These are phyloP conservation scores for Colletotrichum eremochloae DNA, from an alignment of 2,329 filamentous ascomycete genomes.

Conservation along the genomic window DNA sequence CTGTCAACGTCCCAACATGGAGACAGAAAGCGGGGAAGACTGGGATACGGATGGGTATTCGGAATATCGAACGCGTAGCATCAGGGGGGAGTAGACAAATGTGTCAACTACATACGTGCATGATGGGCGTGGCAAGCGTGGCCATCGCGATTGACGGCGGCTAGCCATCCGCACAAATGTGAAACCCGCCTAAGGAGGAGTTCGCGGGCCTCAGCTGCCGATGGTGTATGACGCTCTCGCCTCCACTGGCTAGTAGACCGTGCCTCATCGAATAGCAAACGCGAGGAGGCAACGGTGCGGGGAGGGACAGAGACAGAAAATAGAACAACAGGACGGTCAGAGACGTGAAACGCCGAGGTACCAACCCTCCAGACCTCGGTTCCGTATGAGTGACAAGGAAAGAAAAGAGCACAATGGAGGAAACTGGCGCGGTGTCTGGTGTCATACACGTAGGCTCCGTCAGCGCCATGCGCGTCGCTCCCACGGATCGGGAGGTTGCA, in stretches of 20 bases:
- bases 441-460: no score
- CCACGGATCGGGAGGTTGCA: no score
- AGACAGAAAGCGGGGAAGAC: neutral
- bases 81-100: neutral
- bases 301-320: no score
- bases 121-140: neutral
- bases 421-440: neutral
- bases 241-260: neutral
- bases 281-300: neutral
- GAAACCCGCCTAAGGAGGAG: neutral
- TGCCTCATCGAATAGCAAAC: no score
- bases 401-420: neutral
- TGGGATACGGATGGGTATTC: neutral
- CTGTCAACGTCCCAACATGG: neutral
- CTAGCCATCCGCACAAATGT: neutral
- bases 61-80: neutral
- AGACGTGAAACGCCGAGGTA: neutral
- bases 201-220: neutral
- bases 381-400: neutral
- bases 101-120: neutral
- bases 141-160: neutral
- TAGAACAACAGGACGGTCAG: neutral
- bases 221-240: neutral
- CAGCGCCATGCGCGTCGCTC: no score
- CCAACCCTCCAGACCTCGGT: neutral